phyloP scores from a whole-genome alignment of 2,329 filamentous ascomycete genomes.

The Lasiodiplodia hormozganensis region DNA sequence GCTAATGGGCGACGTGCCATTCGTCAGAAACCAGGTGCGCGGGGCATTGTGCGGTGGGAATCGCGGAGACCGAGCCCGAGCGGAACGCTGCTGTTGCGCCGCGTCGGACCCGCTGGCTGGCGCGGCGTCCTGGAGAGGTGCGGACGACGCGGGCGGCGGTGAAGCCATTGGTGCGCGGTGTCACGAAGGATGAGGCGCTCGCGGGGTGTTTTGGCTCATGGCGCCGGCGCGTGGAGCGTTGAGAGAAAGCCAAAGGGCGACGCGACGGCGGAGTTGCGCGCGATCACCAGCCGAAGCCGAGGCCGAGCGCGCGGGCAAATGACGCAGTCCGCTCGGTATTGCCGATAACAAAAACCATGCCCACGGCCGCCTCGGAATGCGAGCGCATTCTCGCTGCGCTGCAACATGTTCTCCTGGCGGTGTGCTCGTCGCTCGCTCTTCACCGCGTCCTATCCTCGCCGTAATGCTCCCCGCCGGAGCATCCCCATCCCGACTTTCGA shows the following conservation, averaged over 20 bases:
- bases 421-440: slow-evolving; percentile 23
- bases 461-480: slow-evolving; percentile 5
- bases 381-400: slow-evolving; percentile 8
- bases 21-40: slow-evolving; percentile 91
- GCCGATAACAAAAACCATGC: slow-evolving; percentile 5
- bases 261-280: slow-evolving; percentile 10
- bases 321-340: slow-evolving; percentile 7
- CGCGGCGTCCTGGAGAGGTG: not conserved
- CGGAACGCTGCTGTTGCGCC: slow-evolving; percentile 36
- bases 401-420: slow-evolving; percentile 22
- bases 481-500: slow-evolving; percentile 34
- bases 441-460: slow-evolving; percentile 21
- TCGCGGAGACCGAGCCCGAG: slow-evolving; percentile 52
- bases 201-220: not conserved
- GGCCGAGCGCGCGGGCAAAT: slow-evolving; percentile 7
- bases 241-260: slow-evolving; percentile 2
- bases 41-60: slow-evolving; percentile 71
- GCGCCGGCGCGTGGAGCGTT: not conserved
- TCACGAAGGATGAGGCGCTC: slow-evolving; percentile 7
- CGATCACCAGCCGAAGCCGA: not conserved
- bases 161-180: slow-evolving; percentile 15
- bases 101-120: not conserved
- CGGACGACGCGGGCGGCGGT: slow-evolving; percentile 17
- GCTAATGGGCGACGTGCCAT: slow-evolving; percentile 82
- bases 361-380: not conserved